Conservation (phyloP, 2,329 filamentous ascomycete genomes). For the Cercospora zeae-maydis region DNA sequence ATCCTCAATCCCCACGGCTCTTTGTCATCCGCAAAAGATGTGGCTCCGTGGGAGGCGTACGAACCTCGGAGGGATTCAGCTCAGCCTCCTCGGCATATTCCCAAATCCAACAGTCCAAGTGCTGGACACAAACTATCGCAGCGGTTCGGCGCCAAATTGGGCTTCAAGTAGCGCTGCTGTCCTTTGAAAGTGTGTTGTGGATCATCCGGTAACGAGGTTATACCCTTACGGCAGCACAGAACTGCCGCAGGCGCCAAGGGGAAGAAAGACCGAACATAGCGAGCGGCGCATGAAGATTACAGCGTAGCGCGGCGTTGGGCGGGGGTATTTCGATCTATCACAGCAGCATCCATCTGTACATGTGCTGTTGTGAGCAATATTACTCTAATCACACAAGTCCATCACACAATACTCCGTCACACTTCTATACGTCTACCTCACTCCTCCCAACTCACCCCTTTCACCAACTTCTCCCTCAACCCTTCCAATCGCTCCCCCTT, state of each 20-base stretch:
- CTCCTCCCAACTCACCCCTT: not conserved
- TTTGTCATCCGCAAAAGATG: not conserved
- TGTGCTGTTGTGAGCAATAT: not conserved
- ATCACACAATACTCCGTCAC: not conserved
- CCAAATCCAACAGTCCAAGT: not conserved
- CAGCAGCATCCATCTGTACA: not conserved
- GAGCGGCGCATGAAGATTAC: not conserved
- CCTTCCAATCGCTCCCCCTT: conserved; percentile 37
- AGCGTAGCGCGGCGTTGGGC: not conserved
- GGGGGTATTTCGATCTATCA: not conserved
- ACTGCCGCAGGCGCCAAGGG: not conserved
- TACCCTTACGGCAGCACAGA: not conserved
- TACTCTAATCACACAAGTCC: not conserved
- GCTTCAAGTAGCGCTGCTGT: not conserved
- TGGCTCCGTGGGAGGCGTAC: conserved; percentile 22
- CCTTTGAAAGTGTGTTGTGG: not conserved
- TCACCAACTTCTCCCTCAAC: conserved; percentile 17
- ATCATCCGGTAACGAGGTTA: not conserved
- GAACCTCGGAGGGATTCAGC: conserved; percentile 8
- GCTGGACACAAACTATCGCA: not conserved
- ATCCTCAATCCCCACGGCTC: not conserved
- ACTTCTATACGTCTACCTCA: not conserved
- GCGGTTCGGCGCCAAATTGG: conserved; percentile 1
- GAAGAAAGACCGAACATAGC: not conserved
- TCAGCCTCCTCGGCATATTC: not conserved